phyloP scores from a whole-genome alignment of 2,329 filamentous ascomycete species.

The Colletotrichum truncatum region DNA sequence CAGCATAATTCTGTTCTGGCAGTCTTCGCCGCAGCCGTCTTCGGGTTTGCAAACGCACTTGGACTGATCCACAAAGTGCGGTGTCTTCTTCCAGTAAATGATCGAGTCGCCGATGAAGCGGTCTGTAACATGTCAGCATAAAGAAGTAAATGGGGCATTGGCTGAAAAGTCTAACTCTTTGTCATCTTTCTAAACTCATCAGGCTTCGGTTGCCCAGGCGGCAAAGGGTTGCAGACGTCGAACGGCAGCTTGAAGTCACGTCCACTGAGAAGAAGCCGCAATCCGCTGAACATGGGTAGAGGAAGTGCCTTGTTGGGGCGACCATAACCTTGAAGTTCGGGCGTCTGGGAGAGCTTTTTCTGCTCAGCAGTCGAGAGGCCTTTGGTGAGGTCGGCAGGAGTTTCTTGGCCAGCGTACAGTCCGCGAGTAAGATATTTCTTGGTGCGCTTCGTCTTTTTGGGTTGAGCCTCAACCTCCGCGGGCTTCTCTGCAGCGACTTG shows the following conservation, averaged over 20 bases:
- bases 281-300: constrained; percentile 80
- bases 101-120: constrained; percentile 88
- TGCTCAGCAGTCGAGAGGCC: constrained; percentile 60
- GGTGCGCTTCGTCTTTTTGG: constrained; percentile 53
- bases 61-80: constrained; percentile 76
- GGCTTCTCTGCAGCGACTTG: constrained; percentile 38
- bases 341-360: constrained; percentile 57
- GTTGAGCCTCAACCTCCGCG: constrained; percentile 46
- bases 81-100: constrained; percentile 82
- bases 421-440: constrained; percentile 87
- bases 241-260: constrained; percentile 90
- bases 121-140: constrained; percentile 53
- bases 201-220: constrained; percentile 87
- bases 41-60: constrained; percentile 82
- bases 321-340: constrained; percentile 55
- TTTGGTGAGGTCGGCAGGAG: constrained; percentile 55
- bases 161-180: constrained; percentile 73
- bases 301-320: constrained; percentile 71
- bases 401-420: constrained; percentile 84
- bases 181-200: constrained; percentile 93
- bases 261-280: constrained; percentile 75
- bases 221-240: constrained; percentile 88
- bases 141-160: neutral
- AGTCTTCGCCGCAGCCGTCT: constrained; percentile 86
- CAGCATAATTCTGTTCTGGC: constrained; percentile 95